phyloP scores from a whole-genome alignment of 1,284 basidiomycete genomes.

The Blastosporella zonata region DNA sequence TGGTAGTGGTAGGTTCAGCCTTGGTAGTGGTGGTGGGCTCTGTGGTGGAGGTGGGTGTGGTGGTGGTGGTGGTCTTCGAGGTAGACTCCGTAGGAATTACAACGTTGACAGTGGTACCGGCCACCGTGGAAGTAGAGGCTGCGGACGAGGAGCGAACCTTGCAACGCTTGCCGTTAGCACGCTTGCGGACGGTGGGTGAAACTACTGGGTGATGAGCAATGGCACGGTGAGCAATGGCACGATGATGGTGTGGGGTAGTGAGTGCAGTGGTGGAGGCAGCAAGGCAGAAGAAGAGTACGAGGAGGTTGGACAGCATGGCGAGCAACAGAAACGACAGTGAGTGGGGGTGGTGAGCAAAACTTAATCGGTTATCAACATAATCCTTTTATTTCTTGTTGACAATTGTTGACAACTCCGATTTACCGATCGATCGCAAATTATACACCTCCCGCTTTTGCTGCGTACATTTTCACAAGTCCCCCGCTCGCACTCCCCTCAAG shows the following conservation, averaged over 20 bases:
- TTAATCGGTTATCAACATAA: too few relatives aligned
- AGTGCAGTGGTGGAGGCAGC: constrained; percentile 43
- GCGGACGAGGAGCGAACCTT: constrained; percentile 27
- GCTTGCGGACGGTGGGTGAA: constrained; percentile 25
- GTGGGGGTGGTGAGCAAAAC: neutral
- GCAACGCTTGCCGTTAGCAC: constrained; percentile 43
- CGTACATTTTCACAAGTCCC: constrained; percentile 76
- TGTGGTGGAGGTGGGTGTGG: constrained; percentile 15
- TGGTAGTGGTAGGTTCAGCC: constrained; percentile 12
- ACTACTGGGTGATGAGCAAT: constrained; percentile 24
- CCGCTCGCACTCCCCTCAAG: constrained; percentile 71
- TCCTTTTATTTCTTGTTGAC: neutral
- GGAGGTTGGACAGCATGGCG: constrained; percentile 45
- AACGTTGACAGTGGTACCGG: constrained; percentile 5
- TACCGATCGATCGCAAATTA: neutral
- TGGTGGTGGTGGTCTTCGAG: constrained; percentile 13
- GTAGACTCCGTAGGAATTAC: constrained; percentile 21
- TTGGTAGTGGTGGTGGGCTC: constrained; percentile 19
- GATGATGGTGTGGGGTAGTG: constrained; percentile 45
- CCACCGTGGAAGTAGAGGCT: constrained; percentile 12
- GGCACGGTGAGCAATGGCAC: constrained; percentile 37
- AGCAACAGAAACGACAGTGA: constrained; percentile 19
- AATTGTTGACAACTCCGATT: constrained; percentile 12
- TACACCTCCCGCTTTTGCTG: constrained; percentile 41
- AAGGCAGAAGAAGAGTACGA: constrained; percentile 45